Conservation (phyloP, 176 grass and related monocot genomes). For the maize (Zea mays) region DNA sequence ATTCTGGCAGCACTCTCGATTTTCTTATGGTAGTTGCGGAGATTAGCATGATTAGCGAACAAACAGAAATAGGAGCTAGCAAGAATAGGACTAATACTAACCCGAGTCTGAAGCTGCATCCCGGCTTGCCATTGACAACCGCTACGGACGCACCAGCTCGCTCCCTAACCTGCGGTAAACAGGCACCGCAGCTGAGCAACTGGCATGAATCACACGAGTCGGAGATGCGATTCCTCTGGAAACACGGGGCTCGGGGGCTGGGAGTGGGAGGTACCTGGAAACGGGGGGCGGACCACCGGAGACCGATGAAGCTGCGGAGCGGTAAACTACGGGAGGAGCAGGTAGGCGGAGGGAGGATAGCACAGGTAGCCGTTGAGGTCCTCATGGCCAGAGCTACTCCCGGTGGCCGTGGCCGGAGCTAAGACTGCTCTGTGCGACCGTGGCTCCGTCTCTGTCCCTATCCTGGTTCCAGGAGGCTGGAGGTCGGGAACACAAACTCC, state of each 20-base stretch:
- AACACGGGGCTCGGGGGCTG: neutral
- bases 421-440: neutral
- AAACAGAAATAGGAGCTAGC: neutral
- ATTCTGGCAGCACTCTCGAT: neutral
- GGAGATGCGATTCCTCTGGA: neutral
- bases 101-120: constrained; percentile 34
- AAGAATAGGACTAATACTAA: constrained; percentile 11
- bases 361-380: constrained; percentile 12
- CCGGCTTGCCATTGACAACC: neutral
- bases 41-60: neutral
- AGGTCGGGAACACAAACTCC: neutral
- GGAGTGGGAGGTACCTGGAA: constrained; percentile 40
- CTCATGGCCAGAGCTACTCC: constrained; percentile 33
- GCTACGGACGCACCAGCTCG: constrained; percentile 4
- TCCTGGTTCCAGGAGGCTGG: neutral
- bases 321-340: constrained; percentile 14
- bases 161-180: constrained; percentile 35
- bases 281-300: constrained; percentile 32
- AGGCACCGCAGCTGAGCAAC: neutral
- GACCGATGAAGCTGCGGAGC: constrained; percentile 40
- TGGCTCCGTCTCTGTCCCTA: neutral
- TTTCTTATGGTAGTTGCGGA: neutral
- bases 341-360: constrained; percentile 37
- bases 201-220: neutral
- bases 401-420: neutral